Evolutionary conservation across 371 early-diverging fungal genomes (phyloP).

Genomic region (Chytridiales sp.): DNA sequence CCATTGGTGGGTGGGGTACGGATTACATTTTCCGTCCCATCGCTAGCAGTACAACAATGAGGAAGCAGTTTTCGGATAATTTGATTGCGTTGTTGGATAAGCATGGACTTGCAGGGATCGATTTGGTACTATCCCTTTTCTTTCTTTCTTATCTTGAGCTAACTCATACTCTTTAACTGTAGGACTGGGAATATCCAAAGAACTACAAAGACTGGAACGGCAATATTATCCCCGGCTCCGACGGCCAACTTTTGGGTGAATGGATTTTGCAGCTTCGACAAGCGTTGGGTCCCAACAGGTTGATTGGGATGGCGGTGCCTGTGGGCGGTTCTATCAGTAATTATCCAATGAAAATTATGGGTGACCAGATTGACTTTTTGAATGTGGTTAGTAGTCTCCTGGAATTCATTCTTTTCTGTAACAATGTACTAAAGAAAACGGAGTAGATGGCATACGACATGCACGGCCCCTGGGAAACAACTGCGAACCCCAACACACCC

Average conservation of each 20-base stretch:
- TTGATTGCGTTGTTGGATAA: neutral
- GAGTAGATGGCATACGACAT: conserved; percentile 21
- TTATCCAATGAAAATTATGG: conserved; percentile 15
- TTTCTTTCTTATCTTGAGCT: conserved; percentile 6
- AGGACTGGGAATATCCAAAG: conserved; percentile 22
- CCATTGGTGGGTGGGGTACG: conserved; percentile 19
- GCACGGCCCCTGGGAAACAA: conserved; percentile 13
- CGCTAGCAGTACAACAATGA: neutral
- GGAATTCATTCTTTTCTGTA: neutral
- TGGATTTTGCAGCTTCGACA: conserved; percentile 1
- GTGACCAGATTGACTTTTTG: conserved; percentile 6
- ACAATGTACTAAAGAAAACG: neutral
- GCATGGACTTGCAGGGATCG: conserved; percentile 17
- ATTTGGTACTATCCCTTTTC: conserved; percentile 2
- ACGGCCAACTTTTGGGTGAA: conserved; percentile 10
- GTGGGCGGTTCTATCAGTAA: neutral
- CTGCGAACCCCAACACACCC: conserved; percentile 10
- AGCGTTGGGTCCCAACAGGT: neutral
- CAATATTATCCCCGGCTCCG: conserved; percentile 15
- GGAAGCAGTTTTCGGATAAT: conserved; percentile 1
- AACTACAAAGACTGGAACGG: conserved; percentile 8
- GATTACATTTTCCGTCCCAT: conserved; percentile 5
- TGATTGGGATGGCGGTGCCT: neutral
- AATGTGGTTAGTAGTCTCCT: conserved; percentile 8
- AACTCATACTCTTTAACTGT: neutral